Percentiles rank a stretch among this genome's conserved stretches.
Evolutionary conservation across 805 yeast species (phyloP).

Genomic region (Candida golubevii): DNA sequence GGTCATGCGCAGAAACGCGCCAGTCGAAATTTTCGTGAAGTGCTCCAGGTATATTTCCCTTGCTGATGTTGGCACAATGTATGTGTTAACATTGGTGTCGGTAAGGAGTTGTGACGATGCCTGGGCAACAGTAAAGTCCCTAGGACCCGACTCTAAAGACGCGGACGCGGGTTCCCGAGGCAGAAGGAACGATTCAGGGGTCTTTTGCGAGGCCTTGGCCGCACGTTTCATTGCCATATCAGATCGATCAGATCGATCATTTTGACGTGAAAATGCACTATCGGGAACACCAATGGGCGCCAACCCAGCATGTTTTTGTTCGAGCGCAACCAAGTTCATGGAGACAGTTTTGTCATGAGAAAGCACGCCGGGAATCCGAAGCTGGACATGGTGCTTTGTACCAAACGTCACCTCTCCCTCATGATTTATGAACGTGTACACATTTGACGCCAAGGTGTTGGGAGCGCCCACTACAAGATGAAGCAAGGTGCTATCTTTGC

Average conservation of each 20-base stretch:
- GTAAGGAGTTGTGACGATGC: constrained; percentile 33
- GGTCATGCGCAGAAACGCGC: constrained; percentile 39
- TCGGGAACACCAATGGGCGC: constrained; percentile 40
- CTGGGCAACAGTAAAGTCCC: constrained; percentile 28
- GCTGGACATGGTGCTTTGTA: constrained; percentile 39
- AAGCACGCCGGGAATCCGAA: constrained; percentile 53
- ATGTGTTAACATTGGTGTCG: constrained; percentile 33
- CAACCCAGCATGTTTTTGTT: constrained; percentile 26
- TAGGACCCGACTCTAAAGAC: constrained; percentile 3
- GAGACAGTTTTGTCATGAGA: constrained; percentile 37
- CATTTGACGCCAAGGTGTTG: constrained; percentile 40
- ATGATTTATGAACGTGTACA: constrained; percentile 53
- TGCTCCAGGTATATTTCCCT: constrained; percentile 22
- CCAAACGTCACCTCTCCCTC: constrained; percentile 54
- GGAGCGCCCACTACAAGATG: constrained; percentile 58
- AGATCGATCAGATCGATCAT: neutral
- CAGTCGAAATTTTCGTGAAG: constrained; percentile 30
- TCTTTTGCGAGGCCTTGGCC: neutral
- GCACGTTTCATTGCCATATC: too few species aligned
- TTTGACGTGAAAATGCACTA: neutral
- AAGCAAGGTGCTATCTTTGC: constrained; percentile 41
- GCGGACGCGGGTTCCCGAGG: constrained; percentile 7
- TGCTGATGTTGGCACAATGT: constrained; percentile 32
- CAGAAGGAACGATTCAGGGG: constrained; percentile 9
- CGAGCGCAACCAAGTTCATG: constrained; percentile 23